Percentiles rank a stretch among this genome's conserved stretches.
These are phyloP conservation scores for Schwanniomyces polymorphus DNA, from an alignment of 805 yeast genomes.

Conservation along the genomic window DNA sequence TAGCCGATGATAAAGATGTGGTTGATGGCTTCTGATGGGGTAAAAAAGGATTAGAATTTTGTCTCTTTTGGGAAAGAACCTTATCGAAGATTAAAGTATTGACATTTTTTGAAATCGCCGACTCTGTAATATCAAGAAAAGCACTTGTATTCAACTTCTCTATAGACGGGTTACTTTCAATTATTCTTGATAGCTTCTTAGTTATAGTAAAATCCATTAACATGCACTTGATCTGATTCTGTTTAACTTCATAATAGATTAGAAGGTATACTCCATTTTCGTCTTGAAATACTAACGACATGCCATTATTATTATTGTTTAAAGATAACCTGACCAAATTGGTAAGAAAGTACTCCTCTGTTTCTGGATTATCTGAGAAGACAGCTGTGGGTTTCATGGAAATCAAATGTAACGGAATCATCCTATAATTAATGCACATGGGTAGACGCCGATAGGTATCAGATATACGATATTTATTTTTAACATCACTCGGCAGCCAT, in stretches of 20 bases:
- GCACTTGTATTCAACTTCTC: conserved; percentile 1
- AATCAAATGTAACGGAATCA: conserved; percentile 25
- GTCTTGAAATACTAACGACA: conserved; percentile 19
- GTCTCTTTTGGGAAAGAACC: conserved; percentile 28
- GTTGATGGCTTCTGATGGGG: conserved; percentile 7
- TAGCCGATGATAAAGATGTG: conserved; percentile 13
- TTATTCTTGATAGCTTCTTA: conserved; percentile 5
- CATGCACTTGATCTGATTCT: conserved; percentile 13
- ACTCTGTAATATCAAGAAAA: conserved; percentile 1
- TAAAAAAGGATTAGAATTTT: conserved; percentile 14
- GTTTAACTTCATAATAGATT: conserved; percentile 19
- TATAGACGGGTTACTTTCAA: conserved; percentile 4
- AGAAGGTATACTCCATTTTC: conserved; percentile 14
- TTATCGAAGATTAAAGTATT: conserved; percentile 33
- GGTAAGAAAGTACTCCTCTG: conserved; percentile 19
- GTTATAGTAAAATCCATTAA: conserved; percentile 18
- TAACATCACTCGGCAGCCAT: conserved; percentile 11
- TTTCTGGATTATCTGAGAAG: conserved; percentile 15
- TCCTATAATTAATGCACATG: conserved; percentile 13
- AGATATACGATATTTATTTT: not conserved
- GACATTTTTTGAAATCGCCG: conserved; percentile 6
- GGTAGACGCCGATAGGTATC: conserved; percentile 4
- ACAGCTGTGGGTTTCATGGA: conserved; percentile 17
- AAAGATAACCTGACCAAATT: conserved; percentile 11
- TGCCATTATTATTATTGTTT: not conserved